Evolutionary conservation across 176 grass and related monocot species (phyloP).

Genomic region (Phyllostachys edulis): DNA sequence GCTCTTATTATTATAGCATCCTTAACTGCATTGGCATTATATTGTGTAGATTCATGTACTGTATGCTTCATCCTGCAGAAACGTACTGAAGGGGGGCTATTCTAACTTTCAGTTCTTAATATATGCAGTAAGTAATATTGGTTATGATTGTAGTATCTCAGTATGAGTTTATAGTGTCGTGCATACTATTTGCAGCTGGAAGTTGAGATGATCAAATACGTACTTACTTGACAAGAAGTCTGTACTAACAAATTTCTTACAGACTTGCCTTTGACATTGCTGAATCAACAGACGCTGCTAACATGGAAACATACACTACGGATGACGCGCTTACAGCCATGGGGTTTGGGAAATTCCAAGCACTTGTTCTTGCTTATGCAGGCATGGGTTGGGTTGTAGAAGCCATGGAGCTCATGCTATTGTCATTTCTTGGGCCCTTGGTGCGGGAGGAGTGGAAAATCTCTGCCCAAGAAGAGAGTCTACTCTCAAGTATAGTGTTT

Average conservation of each 20-base stretch:
- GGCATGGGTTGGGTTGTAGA: conserved; percentile 80
- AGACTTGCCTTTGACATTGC: not conserved
- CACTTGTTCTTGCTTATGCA: conserved; percentile 67
- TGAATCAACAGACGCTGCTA: conserved; percentile 38
- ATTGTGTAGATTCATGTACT: not conserved
- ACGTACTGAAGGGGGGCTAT: not conserved
- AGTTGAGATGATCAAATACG: not conserved
- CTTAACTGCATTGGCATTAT: not conserved
- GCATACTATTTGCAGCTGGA: not conserved
- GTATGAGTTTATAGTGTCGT: not conserved
- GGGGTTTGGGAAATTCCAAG: conserved; percentile 87
- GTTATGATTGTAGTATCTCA: not conserved
- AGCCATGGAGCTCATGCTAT: conserved; percentile 83
- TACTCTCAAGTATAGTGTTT: conserved; percentile 84
- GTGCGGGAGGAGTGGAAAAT: conserved; percentile 63
- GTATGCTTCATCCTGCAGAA: not conserved
- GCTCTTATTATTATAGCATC: not conserved
- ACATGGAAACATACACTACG: conserved; percentile 57
- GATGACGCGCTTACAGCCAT: conserved; percentile 59
- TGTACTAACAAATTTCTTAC: not conserved
- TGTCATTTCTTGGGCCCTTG: conserved; percentile 80
- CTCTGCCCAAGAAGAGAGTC: conserved; percentile 53
- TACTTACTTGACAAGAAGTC: not conserved
- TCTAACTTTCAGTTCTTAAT: not conserved
- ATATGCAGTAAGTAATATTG: not conserved